A percentile compares a stretch with the other conserved stretches of the same genome.
Conservation (phyloP, 306 rosid species). For the Hippophae rhamnoides region DNA sequence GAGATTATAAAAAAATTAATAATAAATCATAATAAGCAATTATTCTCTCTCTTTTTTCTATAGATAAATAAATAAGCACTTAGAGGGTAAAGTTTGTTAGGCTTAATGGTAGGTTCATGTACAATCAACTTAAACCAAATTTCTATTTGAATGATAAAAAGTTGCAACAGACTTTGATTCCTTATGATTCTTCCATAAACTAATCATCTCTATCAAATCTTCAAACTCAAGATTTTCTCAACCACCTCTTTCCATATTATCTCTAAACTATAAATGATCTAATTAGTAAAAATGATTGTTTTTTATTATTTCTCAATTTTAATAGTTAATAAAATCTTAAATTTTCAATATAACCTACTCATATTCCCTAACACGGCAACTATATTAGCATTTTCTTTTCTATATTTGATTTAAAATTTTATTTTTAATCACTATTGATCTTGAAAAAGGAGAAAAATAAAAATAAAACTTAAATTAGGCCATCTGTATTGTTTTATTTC, state of each 20-base stretch:
- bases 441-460: too few relatives aligned
- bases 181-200: conserved; percentile 26
- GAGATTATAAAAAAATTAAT: too few relatives aligned
- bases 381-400: too few relatives aligned
- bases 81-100: neutral
- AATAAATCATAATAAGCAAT: too few relatives aligned
- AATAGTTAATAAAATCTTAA: too few relatives aligned
- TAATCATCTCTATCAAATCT: conserved; percentile 27
- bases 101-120: conserved; percentile 28
- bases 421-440: too few relatives aligned
- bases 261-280: conserved; percentile 12
- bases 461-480: too few relatives aligned
- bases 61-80: conserved; percentile 4
- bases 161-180: conserved; percentile 19
- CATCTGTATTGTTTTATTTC: too few relatives aligned
- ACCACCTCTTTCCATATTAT: conserved; percentile 23
- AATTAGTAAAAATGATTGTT: conserved; percentile 10
- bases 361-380: too few relatives aligned
- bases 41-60: neutral
- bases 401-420: too few relatives aligned
- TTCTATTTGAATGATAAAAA: conserved; percentile 8
- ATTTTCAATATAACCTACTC: too few relatives aligned
- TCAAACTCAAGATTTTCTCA: conserved; percentile 32
- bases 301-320: neutral
- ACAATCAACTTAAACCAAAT: conserved; percentile 36